A percentile compares a stretch with the other conserved stretches of the same genome.
These are phyloP conservation scores for Eragrostis nindensis DNA, from an alignment of 176 grass and related monocot genomes.

Conservation along the genomic window DNA sequence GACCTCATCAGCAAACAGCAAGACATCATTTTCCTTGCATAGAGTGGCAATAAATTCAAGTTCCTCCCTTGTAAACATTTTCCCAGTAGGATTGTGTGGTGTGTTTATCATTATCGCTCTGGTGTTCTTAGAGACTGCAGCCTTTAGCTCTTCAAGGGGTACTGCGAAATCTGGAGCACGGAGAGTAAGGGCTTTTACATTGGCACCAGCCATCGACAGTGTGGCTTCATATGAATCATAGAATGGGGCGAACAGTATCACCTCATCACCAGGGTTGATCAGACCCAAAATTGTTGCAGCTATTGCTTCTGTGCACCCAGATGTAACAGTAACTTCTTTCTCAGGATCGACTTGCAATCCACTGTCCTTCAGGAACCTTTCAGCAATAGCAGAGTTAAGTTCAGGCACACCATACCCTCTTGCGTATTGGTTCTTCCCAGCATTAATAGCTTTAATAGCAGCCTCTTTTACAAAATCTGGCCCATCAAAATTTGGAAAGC, in stretches of 20 bases:
- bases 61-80: slow-evolving; percentile 89
- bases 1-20: slow-evolving; percentile 92
- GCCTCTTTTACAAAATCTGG: slow-evolving; percentile 92
- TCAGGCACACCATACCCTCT: slow-evolving; percentile 87
- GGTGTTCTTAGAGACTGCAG: slow-evolving; percentile 66
- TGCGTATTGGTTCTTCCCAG: slow-evolving; percentile 94
- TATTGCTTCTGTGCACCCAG: slow-evolving; percentile 97
- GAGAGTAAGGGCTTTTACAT: slow-evolving; percentile 80
- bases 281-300: slow-evolving; percentile 91
- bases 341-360: slow-evolving; percentile 75
- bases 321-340: slow-evolving; percentile 95
- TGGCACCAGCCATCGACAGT: slow-evolving; percentile 87
- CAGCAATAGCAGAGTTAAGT: slow-evolving; percentile 70
- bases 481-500: slow-evolving; percentile 97
- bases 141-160: slow-evolving; percentile 83
- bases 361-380: slow-evolving; percentile 82
- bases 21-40: slow-evolving; percentile 88
- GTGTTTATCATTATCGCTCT: slow-evolving; percentile 98
- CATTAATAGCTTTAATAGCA: slow-evolving; percentile 86
- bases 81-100: slow-evolving; percentile 98
- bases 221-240: slow-evolving; percentile 93
- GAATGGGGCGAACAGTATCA: slow-evolving; percentile 95
- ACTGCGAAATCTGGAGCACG: slow-evolving; percentile 77
- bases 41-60: slow-evolving; percentile 84
- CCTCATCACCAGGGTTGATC: slow-evolving; percentile 93